Evolutionary conservation across 1,139 yeast species (phyloP), one percentile per base, ranked within the genome.

Genomic region (Pneumocystis canis): DNA sequence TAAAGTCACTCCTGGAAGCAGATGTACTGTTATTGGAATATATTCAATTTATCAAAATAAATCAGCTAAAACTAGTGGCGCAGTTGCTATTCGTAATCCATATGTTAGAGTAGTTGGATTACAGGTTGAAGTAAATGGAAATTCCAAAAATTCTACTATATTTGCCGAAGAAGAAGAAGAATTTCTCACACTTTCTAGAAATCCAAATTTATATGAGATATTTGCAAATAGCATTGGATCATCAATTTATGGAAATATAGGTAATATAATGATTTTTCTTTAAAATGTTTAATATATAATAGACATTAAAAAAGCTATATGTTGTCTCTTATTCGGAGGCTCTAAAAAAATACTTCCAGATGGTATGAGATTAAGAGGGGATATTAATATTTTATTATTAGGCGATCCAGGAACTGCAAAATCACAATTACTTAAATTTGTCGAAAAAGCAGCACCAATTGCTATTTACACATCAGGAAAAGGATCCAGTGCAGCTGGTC

Each of bases 401-500:
- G 99, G 99, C 75, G 99, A 92, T 72, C 99, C 99, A 20, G 98
- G 98, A 78, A 92, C 98, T 30, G 97, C 98, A 61, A 92, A 92
- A 73, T 92, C 98, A 14, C 99, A 92, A 77, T 77, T 92, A 66
- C 80, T 92, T 70, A 92, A 94, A 73, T 92, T 90, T 70, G 97
- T 89, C 30, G 97, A 92, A 72, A 90, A 92, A 72, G 89, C 88
- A 28, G 84, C 96, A 6, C 98, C 98, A 3, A 89, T 92, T 66
- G 84, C 97, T 1, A 92, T 92, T 58, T 92, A 92, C 73, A 92
- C 99, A 0, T 89, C 97, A 0, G 99, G 99, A 78, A 92, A 92
- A 72, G 99, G 99, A 70, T 92, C 98, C 0, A 90, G 97, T 28
- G 99, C 99, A 1, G 99, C 97, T 4, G 99, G 99, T 83, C 81